These are phyloP conservation scores for Neurospora sp. DNA, from an alignment of 495 filamentous ascomycete genomes.

Conservation along the genomic window DNA sequence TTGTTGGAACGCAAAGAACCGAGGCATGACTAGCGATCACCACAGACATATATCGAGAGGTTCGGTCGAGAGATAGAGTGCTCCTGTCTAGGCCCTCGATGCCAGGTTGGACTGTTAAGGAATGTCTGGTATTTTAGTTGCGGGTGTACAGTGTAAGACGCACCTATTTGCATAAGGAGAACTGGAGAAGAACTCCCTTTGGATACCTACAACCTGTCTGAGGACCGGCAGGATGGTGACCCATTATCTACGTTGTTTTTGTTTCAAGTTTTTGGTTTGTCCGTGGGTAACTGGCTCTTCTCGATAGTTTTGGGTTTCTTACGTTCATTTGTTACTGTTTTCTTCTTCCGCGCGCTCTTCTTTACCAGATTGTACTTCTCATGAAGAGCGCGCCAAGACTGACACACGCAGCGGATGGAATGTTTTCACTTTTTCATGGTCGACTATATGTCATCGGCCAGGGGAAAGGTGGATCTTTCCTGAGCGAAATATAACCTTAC, in stretches of 20 bases:
- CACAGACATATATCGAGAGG: not conserved
- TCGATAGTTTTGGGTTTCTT: not conserved
- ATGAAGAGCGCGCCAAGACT: not conserved
- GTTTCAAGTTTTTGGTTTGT: not conserved
- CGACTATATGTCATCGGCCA: not conserved
- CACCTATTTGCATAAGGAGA: not conserved
- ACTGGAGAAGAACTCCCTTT: not conserved
- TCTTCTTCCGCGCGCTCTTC: not conserved
- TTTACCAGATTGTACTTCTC: not conserved
- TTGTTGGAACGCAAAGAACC: slow-evolving; percentile 36
- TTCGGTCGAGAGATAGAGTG: not conserved
- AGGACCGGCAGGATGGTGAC: not conserved
- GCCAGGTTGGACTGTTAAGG: not conserved
- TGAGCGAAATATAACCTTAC: not conserved
- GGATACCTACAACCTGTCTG: not conserved
- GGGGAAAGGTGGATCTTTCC: not conserved
- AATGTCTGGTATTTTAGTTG: not conserved
- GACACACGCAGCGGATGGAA: not conserved
- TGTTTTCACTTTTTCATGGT: not conserved
- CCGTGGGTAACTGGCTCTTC: not conserved
- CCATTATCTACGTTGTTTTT: not conserved
- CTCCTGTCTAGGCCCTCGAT: not conserved
- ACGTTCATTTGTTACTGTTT: not conserved
- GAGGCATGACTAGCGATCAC: not conserved
- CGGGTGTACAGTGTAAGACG: not conserved